Evolutionary conservation across 2,329 filamentous ascomycete genomes (phyloP).

Genomic region (Orbilia javanica): DNA sequence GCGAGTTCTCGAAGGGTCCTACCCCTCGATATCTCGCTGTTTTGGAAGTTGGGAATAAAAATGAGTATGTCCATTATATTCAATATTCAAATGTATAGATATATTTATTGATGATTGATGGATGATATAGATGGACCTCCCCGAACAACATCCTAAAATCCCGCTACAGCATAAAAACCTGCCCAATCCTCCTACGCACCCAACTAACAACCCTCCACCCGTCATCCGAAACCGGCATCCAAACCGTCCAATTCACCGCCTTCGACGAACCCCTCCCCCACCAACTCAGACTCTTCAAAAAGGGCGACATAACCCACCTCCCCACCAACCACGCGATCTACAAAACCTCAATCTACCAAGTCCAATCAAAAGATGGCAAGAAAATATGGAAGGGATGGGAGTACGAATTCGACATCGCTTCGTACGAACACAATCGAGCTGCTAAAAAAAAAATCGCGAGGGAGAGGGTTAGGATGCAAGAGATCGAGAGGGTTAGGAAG

Average conservation of each 20-base stretch:
- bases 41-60: slow-evolving; percentile 64
- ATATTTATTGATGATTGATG: not conserved
- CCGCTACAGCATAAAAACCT: not conserved
- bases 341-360: not conserved
- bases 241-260: not conserved
- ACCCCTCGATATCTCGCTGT: slow-evolving; percentile 62
- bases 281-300: not conserved
- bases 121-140: not conserved
- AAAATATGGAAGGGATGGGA: not conserved
- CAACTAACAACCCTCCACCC: not conserved
- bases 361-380: not conserved
- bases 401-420: not conserved
- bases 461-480: not conserved
- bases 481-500: too few species aligned
- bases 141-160: not conserved
- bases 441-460: not conserved
- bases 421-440: not conserved
- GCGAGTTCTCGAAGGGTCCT: slow-evolving; percentile 62
- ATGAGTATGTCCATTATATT: slow-evolving; percentile 58
- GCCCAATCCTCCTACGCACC: not conserved
- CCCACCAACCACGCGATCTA: not conserved
- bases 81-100: not conserved
- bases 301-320: not conserved
- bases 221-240: not conserved
- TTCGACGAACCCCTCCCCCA: not conserved